Conservation (phyloP, 345 rosid genomes). For the Bretschneidera sinensis region DNA sequence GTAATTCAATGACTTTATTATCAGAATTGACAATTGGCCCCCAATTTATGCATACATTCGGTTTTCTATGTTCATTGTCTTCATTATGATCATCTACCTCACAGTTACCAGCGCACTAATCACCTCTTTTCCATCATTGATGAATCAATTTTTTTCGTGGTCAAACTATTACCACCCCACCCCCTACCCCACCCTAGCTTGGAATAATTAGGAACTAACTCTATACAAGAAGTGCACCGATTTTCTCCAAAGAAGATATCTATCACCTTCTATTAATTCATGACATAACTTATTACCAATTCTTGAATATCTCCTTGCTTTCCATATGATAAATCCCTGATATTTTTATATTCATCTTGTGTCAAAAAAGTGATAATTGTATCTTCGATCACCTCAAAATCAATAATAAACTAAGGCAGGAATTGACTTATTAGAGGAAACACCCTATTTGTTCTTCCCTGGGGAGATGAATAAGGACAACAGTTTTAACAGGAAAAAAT, state of each 20-base stretch:
- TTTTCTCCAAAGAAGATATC: neutral
- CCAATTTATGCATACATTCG: neutral
- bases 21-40: neutral
- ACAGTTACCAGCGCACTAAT: neutral
- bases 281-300: neutral
- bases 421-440: neutral
- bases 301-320: neutral
- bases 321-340: too few species aligned
- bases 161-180: neutral
- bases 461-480: neutral
- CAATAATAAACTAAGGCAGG: neutral
- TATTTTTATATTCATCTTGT: too few species aligned
- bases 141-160: neutral
- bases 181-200: neutral
- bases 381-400: too few species aligned
- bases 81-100: neutral
- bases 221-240: neutral
- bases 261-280: neutral
- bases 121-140: too few species aligned
- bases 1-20: neutral
- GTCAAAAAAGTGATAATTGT: neutral
- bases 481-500: neutral
- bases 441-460: neutral
- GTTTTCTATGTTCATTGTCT: neutral
- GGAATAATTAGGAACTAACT: too few species aligned